Evolutionary conservation across 2,329 filamentous ascomycete genomes (phyloP).

Genomic region (Fusarium tjaetaba): DNA sequence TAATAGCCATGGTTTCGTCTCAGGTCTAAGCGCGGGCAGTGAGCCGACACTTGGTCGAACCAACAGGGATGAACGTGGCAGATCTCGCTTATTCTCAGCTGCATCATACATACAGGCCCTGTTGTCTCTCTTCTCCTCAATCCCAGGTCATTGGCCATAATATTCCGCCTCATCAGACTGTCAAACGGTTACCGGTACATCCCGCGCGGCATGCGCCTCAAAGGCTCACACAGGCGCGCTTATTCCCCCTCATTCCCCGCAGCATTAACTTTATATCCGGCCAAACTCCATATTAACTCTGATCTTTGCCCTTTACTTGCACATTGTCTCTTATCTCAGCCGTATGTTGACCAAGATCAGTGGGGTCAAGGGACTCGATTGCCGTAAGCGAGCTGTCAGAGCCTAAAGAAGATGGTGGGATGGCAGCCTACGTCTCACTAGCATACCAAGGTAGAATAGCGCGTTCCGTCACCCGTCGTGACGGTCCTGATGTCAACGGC

Average conservation of each 20-base stretch:
- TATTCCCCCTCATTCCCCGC: constrained; percentile 22
- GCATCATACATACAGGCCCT: background rate
- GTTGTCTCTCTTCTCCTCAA: constrained; percentile 9
- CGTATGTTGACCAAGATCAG: background rate
- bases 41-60: background rate
- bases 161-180: background rate
- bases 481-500: constrained; percentile 10
- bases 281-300: constrained; percentile 12
- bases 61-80: constrained; percentile 11
- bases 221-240: constrained; percentile 20
- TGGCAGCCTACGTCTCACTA: background rate
- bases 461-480: background rate
- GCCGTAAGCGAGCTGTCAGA: constrained; percentile 37
- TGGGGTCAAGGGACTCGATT: background rate
- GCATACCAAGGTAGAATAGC: background rate
- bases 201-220: constrained; percentile 10
- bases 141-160: background rate
- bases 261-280: constrained; percentile 18
- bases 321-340: constrained; percentile 29
- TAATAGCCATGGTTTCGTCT: constrained; percentile 12
- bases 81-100: constrained; percentile 16
- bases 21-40: constrained; percentile 9
- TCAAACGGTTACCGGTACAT: constrained; percentile 12
- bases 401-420: constrained; percentile 2
- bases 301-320: background rate